Conservation (phyloP, 495 filamentous ascomycete genomes). For the Penicillium coffeae region DNA sequence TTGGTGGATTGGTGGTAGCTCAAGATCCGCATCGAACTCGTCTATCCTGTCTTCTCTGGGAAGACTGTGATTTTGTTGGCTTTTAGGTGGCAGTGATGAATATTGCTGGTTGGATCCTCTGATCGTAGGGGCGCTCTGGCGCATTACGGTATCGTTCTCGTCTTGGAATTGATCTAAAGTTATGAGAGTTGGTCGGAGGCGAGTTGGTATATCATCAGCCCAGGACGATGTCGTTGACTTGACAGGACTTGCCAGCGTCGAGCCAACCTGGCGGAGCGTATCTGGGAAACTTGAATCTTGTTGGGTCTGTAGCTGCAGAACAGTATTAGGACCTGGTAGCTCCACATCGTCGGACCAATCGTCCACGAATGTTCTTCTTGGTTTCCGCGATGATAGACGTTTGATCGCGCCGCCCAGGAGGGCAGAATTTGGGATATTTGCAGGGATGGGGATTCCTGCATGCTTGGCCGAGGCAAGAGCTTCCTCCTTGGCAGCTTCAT, state of each 20-base stretch:
- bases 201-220: constrained; percentile 26
- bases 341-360: constrained; percentile 94
- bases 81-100: constrained; percentile 38
- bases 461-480: constrained; percentile 82
- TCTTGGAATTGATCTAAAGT: constrained; percentile 60
- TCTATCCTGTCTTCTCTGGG: constrained; percentile 46
- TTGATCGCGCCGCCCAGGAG: constrained; percentile 93
- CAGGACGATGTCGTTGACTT: constrained; percentile 30
- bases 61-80: constrained; percentile 13
- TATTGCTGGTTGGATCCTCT: constrained; percentile 60
- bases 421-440: constrained; percentile 88
- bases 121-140: constrained; percentile 64
- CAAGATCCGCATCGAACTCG: constrained; percentile 74
- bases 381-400: constrained; percentile 76
- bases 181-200: constrained; percentile 22
- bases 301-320: constrained; percentile 60
- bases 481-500: constrained; percentile 73
- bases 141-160: constrained; percentile 56
- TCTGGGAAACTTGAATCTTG: constrained; percentile 63
- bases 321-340: constrained; percentile 58
- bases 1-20: constrained; percentile 59
- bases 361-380: constrained; percentile 70
- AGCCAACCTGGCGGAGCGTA: constrained; percentile 58
- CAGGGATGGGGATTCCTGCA: constrained; percentile 88
- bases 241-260: constrained; percentile 37